These are phyloP conservation scores for Eremochloa ophiuroides DNA, from an alignment of 176 grass and related monocot genomes.

Conservation along the genomic window DNA sequence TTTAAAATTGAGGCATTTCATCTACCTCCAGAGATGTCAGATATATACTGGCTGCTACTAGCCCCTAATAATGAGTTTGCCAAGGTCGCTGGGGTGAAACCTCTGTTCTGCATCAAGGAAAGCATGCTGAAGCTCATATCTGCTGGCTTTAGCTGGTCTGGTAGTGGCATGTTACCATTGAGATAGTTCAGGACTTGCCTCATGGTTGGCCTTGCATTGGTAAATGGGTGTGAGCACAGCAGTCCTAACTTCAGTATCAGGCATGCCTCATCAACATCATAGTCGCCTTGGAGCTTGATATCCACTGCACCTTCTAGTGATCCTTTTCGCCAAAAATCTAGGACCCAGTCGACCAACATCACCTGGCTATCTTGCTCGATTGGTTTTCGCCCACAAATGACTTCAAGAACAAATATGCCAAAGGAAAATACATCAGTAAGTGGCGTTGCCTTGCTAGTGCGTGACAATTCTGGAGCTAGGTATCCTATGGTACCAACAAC, in stretches of 20 bases:
- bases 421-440: neutral
- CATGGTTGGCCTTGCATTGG: slow-evolving; percentile 23
- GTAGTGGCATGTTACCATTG: slow-evolving; percentile 7
- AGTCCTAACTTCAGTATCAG: slow-evolving; percentile 42
- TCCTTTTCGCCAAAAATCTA: neutral
- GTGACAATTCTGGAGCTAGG: slow-evolving; percentile 36
- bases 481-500: slow-evolving; percentile 42
- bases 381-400: slow-evolving; percentile 8
- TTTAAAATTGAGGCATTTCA: neutral
- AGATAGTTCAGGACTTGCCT: slow-evolving; percentile 23
- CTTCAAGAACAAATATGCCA: slow-evolving; percentile 28
- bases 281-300: neutral
- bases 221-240: slow-evolving; percentile 31
- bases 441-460: slow-evolving; percentile 11
- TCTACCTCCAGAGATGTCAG: neutral
- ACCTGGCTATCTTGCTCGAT: neutral
- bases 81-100: neutral
- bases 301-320: neutral
- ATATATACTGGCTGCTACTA: too few relatives aligned
- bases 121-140: neutral
- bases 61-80: too few relatives aligned
- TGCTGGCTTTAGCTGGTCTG: neutral
- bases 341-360: slow-evolving; percentile 26
- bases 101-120: neutral
- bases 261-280: neutral